Conservation (phyloP, 1,284 basidiomycete genomes). For the Ceratobasidium papillatum region DNA sequence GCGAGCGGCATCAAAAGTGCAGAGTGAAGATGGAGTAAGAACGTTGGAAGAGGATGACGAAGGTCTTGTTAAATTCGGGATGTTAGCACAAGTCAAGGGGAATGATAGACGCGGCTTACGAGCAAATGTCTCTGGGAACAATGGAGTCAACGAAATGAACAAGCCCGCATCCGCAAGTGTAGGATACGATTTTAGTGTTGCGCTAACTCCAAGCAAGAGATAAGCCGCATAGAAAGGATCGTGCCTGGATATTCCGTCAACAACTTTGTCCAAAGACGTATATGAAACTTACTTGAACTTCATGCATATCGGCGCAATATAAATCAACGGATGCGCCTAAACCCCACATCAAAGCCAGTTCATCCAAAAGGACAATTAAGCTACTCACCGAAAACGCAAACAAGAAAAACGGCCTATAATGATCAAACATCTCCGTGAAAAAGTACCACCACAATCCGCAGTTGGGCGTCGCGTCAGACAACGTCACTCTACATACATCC, state of each 20-base stretch:
- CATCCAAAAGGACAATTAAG: not conserved
- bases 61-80: slow-evolving; percentile 68
- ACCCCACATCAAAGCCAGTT: slow-evolving; percentile 44
- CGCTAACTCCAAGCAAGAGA: slow-evolving; percentile 78
- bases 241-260: slow-evolving; percentile 59
- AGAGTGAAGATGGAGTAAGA: slow-evolving; percentile 85
- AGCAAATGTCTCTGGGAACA: slow-evolving; percentile 86
- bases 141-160: slow-evolving; percentile 79
- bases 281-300: slow-evolving; percentile 75
- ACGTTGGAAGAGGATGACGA: slow-evolving; percentile 85
- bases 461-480: slow-evolving; percentile 91
- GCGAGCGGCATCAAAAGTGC: slow-evolving; percentile 89
- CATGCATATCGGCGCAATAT: slow-evolving; percentile 84
- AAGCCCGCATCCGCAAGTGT: slow-evolving; percentile 88
- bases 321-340: slow-evolving; percentile 86
- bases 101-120: slow-evolving; percentile 61
- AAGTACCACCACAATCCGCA: slow-evolving; percentile 99
- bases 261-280: not conserved
- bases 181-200: slow-evolving; percentile 92
- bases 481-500: slow-evolving; percentile 61
- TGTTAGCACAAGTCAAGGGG: slow-evolving; percentile 5
- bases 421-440: slow-evolving; percentile 99
- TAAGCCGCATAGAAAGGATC: slow-evolving; percentile 86
- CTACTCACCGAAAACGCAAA: slow-evolving; percentile 90
- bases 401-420: slow-evolving; percentile 95